Base-by-base conservation (phyloP, 1,284 basidiomycete genomes). In the Veloboletus limbatus region DNA sequence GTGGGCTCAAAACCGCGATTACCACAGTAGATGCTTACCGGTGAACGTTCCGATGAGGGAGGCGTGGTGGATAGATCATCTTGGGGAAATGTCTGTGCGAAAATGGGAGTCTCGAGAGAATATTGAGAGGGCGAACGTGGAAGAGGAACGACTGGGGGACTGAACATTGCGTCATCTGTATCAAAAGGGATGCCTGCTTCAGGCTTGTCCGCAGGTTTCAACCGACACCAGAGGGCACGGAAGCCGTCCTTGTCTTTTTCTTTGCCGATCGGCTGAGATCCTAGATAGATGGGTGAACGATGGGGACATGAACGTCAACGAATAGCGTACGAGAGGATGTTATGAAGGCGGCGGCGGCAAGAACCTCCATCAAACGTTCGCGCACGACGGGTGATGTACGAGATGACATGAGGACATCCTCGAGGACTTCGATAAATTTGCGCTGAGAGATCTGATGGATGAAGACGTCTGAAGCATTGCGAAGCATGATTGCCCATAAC, bases 401-500 rank as follows among this genome's bases (percentile, higher is more conserved):
- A 2, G 77, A 58, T 0, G 76, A 78, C 4, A 68, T 71, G 3
- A 89, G 65, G 13, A 85, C 72, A 21, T 88, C 85, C 53, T 88
- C 86, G 8, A 91, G 66, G 0, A 75, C 81, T 35, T 88, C 84
- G 8, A 87, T 66, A 55, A 90, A 90, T 60, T 90, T 91, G 53
- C 81, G 79, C n/a, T 81, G 75, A 8, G 78, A 75, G 30, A 81
- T 82, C 52, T 89, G 82, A 16, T 74, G 67, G 21, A 87, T 75
- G 56, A 90, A 88, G 7, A 74, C 52, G 10, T 80, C 76, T 0
- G 78, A 77, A 3, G 79, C 82, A 54, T 90, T 88, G 26, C 81
- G 79, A 16, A 90, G 72, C 81, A 91, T 86, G 52, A 91, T 82
- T 3, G 85, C 88, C 88, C 87, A 90, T n/a, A 91, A 62, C 86